These are phyloP conservation scores for Oemleria cerasiformis DNA, from an alignment of 306 rosid species.

Conservation along the genomic window DNA sequence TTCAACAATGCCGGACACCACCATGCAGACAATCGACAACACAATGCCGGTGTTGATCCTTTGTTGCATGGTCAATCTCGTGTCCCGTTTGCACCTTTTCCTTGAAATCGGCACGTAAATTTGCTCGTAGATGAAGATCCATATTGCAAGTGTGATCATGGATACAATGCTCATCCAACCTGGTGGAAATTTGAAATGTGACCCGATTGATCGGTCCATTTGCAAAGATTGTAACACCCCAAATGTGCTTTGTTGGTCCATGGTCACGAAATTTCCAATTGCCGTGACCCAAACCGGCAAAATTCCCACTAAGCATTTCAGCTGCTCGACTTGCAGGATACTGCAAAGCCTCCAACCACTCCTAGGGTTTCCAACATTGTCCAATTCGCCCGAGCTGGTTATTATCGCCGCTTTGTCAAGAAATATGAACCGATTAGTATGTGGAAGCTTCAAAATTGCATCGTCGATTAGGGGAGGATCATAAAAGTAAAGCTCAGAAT, in stretches of 20 bases:
- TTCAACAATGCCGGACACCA: conserved; percentile 61
- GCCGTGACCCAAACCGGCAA: conserved; percentile 71
- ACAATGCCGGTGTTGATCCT: conserved; percentile 63
- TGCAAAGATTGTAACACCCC: conserved; percentile 73
- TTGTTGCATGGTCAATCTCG: conserved; percentile 39
- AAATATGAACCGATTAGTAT: conserved; percentile 49
- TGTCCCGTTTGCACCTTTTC: conserved; percentile 20
- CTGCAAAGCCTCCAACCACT: conserved; percentile 68
- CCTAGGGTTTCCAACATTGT: conserved; percentile 38
- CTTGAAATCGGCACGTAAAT: conserved; percentile 37
- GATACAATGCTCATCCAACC: conserved; percentile 62
- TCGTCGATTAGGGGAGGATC: conserved; percentile 32
- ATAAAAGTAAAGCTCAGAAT: conserved; percentile 25
- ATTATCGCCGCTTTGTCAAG: conserved; percentile 69
- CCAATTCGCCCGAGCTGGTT: conserved; percentile 43
- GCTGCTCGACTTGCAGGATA: conserved; percentile 68
- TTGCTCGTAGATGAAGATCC: conserved; percentile 64
- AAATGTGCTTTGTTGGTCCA: conserved; percentile 65
- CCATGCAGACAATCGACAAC: conserved; percentile 61
- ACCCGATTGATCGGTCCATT: conserved; percentile 48
- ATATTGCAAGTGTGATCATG: conserved; percentile 67
- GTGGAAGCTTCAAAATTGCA: conserved; percentile 21
- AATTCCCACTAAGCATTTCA: conserved; percentile 60
- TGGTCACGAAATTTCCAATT: conserved; percentile 50
- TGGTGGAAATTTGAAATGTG: conserved; percentile 61